Conservation (phyloP, 306 rosid species). For the Citrullus mucosospermus region DNA sequence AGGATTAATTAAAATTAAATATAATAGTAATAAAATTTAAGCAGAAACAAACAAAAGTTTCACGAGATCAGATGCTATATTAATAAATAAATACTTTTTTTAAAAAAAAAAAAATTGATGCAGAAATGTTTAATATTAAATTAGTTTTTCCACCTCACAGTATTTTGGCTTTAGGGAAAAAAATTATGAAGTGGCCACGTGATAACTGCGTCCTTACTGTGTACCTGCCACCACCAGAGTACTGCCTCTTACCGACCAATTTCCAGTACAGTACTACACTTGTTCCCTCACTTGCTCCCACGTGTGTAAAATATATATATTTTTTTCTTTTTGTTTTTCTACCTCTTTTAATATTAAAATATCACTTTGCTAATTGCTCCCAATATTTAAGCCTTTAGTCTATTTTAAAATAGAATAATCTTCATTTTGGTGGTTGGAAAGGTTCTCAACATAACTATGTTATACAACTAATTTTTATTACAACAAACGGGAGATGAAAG, state of each 20-base stretch:
- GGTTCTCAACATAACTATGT: too few relatives aligned
- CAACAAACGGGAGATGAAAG: too few relatives aligned
- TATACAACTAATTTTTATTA: too few relatives aligned
- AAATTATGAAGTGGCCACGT: background rate
- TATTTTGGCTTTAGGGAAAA: background rate
- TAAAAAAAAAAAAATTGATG: background rate
- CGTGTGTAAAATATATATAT: background rate
- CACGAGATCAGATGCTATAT: background rate
- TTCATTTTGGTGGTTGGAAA: too few relatives aligned
- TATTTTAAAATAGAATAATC: too few relatives aligned
- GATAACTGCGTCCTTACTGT: conserved; percentile 2
- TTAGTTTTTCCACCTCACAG: background rate
- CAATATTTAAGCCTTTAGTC: too few relatives aligned
- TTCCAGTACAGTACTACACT: background rate
- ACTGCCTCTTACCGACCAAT: background rate
- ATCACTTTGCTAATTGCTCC: too few relatives aligned
- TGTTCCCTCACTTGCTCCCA: background rate
- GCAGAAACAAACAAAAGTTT: background rate
- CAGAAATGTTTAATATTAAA: background rate
- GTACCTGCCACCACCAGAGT: conserved; percentile 1
- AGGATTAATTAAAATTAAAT: background rate
- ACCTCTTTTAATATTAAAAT: too few relatives aligned
- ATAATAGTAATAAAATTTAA: background rate
- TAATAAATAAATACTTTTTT: background rate
- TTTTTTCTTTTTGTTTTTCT: too few relatives aligned